Conservation (phyloP, 768 basidiomycete genomes). For the Rossbeevera mucosa region DNA sequence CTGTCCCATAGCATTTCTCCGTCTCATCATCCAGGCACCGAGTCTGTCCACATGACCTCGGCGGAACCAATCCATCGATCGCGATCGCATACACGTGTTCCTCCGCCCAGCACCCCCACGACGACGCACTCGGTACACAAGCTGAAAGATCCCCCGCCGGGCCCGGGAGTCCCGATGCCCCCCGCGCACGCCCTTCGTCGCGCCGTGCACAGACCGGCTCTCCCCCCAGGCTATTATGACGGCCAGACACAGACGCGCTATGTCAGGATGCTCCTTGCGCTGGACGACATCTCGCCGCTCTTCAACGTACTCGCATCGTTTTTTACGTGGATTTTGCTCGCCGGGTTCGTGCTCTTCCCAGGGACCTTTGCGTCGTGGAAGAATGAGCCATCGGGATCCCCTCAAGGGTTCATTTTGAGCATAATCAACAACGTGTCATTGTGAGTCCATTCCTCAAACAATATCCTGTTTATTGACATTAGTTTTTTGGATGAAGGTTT, state of each 20-base stretch:
- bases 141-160: conserved; percentile 1
- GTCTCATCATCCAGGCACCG: conserved; percentile 5
- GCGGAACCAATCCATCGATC: conserved; percentile 19
- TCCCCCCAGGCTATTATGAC: conserved; percentile 22
- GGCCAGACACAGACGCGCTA: conserved; percentile 42
- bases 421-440: conserved; percentile 42
- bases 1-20: conserved; percentile 8
- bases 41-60: conserved; percentile 4
- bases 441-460: conserved; percentile 29
- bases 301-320: conserved; percentile 51
- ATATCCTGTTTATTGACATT: conserved; percentile 2
- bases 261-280: conserved; percentile 57
- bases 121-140: not conserved
- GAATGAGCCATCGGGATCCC: conserved; percentile 20
- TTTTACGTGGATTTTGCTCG: conserved; percentile 60
- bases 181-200: conserved; percentile 18
- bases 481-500: conserved; percentile 33
- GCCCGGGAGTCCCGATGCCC: not conserved
- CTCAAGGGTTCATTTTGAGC: conserved; percentile 32
- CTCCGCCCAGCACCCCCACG: conserved; percentile 1
- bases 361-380: conserved; percentile 52
- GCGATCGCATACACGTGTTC: conserved; percentile 11
- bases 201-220: conserved; percentile 16
- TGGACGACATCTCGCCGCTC: conserved; percentile 49
- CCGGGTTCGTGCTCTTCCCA: conserved; percentile 59